Conservation (phyloP, 1,284 basidiomycete genomes). For the Stereum hirsutum region DNA sequence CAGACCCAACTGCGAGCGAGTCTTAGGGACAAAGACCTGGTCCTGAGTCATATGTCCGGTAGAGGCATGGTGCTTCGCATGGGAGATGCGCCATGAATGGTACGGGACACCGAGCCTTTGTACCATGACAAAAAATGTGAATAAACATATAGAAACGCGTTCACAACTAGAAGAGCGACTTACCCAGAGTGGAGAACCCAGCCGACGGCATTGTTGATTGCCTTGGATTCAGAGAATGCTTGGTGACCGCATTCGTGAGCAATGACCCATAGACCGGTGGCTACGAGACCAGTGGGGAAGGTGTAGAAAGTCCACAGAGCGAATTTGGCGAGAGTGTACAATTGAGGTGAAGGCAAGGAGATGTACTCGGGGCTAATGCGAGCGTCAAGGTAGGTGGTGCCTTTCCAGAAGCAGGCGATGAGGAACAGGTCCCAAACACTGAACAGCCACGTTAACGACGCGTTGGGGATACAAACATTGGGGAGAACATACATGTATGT, state of each 20-base stretch:
- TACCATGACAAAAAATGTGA: conserved; percentile 15
- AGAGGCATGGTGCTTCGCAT: conserved; percentile 94
- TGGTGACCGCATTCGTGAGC: conserved; percentile 94
- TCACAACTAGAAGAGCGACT: conserved; percentile 18
- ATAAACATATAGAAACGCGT: conserved; percentile 6
- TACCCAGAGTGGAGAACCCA: conserved; percentile 92
- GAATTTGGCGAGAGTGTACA: conserved; percentile 59
- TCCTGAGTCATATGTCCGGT: conserved; percentile 94
- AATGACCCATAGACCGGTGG: conserved; percentile 92
- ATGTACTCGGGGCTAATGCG: conserved; percentile 49
- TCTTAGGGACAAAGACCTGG: conserved; percentile 93
- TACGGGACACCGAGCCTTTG: conserved; percentile 88
- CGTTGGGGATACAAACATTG: conserved; percentile 6
- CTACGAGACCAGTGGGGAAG: conserved; percentile 80
- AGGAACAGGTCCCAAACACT: conserved; percentile 73
- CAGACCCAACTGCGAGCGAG: conserved; percentile 67
- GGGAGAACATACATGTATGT: conserved; percentile 62
- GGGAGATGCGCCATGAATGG: conserved; percentile 96
- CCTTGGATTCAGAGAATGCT: conserved; percentile 93
- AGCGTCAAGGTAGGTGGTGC: conserved; percentile 60
- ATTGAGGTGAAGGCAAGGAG: conserved; percentile 49
- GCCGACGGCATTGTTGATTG: conserved; percentile 89
- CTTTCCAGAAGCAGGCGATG: conserved; percentile 64
- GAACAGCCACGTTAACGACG: conserved; percentile 11
- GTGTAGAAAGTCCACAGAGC: conserved; percentile 79